Percentiles rank a stretch among this genome's conserved stretches.
Conservation (phyloP, 2,329 filamentous ascomycete genomes). For the Microthyrium microscopicum region DNA sequence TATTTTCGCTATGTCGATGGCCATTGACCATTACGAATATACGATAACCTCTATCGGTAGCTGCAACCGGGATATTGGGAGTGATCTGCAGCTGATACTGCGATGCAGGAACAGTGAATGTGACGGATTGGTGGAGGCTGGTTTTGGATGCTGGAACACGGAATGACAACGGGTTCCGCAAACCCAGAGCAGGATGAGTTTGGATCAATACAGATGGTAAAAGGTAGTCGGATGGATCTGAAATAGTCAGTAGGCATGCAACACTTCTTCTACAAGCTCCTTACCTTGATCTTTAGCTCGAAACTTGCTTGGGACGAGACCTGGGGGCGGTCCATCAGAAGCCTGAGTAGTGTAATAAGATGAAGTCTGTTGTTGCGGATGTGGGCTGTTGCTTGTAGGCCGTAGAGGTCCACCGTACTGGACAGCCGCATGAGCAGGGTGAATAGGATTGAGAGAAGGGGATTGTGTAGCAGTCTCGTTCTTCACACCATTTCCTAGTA, state of each 20-base stretch:
- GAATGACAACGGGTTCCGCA: constrained; percentile 44
- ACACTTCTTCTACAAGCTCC: too few species aligned
- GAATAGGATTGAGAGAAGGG: constrained; percentile 24
- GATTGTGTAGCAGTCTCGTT: constrained; percentile 22
- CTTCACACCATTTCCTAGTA: constrained; percentile 24
- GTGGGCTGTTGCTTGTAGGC: constrained; percentile 24
- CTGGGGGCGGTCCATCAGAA: constrained; percentile 13
- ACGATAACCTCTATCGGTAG: constrained; percentile 56
- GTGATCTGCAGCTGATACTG: constrained; percentile 58
- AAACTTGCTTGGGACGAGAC: constrained; percentile 21
- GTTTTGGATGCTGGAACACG: constrained; percentile 48
- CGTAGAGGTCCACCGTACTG: constrained; percentile 17
- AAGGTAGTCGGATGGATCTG: constrained; percentile 42
- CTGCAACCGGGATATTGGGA: constrained; percentile 44
- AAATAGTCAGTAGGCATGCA: background rate
- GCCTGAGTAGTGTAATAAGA: constrained; percentile 14
- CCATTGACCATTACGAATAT: constrained; percentile 59
- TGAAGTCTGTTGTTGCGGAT: constrained; percentile 17
- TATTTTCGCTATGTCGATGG: constrained; percentile 38
- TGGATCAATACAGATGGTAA: constrained; percentile 50
- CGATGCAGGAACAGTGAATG: constrained; percentile 49
- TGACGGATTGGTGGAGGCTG: constrained; percentile 54
- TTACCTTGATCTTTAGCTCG: constrained; percentile 29
- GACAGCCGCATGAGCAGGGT: constrained; percentile 19
- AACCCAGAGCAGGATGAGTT: constrained; percentile 49